Evolutionary conservation across 257 asterid genomes (phyloP).

Genomic region (Penstemon newberryi): DNA sequence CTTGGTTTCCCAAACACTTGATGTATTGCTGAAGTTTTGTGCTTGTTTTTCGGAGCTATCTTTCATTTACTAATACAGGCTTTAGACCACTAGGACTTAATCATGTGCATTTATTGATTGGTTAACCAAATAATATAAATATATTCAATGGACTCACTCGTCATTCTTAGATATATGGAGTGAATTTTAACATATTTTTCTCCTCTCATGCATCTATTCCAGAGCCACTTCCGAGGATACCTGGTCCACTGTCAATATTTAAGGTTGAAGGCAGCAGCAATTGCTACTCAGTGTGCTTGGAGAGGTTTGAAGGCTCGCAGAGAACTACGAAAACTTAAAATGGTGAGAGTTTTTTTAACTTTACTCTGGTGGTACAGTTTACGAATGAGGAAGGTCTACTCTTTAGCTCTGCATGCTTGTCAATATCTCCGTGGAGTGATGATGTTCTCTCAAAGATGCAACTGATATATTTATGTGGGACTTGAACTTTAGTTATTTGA

Average conservation of each 20-base stretch:
- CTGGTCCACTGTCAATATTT: conserved; percentile 38
- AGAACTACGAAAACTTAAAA: conserved; percentile 60
- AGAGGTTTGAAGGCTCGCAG: conserved; percentile 50
- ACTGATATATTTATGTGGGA: conserved; percentile 7
- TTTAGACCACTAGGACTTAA: conserved; percentile 10
- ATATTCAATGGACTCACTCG: neutral
- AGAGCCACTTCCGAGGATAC: conserved; percentile 55
- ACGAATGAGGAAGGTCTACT: neutral
- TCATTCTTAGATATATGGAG: too few species aligned
- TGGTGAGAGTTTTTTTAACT: conserved; percentile 45
- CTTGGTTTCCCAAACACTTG: neutral
- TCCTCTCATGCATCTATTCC: neutral
- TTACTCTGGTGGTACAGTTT: neutral
- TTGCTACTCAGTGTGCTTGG: conserved; percentile 62
- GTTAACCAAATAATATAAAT: neutral
- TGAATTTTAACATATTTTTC: neutral
- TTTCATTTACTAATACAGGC: neutral
- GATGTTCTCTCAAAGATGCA: neutral
- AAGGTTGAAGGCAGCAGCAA: conserved; percentile 55
- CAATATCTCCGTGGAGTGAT: conserved; percentile 8
- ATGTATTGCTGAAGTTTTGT: neutral
- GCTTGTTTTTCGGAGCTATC: conserved; percentile 5
- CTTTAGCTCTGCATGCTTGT: conserved; percentile 11
- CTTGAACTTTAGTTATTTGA: conserved; percentile 12
- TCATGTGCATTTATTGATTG: neutral